Conservation (phyloP, 495 filamentous ascomycete genomes). For the Polyplosphaeria fusca region DNA sequence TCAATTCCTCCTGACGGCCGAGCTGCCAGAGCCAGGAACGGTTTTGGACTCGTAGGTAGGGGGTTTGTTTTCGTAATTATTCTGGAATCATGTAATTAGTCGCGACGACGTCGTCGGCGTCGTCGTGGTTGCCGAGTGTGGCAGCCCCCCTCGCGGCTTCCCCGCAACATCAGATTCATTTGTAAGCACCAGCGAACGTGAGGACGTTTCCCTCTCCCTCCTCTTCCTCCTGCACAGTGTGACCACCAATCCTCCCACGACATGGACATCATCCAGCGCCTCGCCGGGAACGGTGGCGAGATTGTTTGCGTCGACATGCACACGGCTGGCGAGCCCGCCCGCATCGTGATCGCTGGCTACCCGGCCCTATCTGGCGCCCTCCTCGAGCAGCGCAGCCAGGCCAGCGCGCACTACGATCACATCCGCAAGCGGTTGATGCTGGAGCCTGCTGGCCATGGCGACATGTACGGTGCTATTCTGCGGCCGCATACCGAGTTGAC, state of each 20-base stretch:
- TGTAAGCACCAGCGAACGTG: no score
- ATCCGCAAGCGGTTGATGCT: slow-evolving; percentile 19
- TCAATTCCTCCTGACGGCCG: slow-evolving; percentile 3
- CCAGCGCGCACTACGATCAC: slow-evolving; percentile 21
- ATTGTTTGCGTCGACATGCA: slow-evolving; percentile 26
- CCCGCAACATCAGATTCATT: no score
- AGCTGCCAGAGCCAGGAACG: background rate
- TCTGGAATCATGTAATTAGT: no score
- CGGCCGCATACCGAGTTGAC: slow-evolving; percentile 15
- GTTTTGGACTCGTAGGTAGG: slow-evolving; percentile 2
- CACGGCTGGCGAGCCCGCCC: slow-evolving; percentile 27
- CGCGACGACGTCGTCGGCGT: no score
- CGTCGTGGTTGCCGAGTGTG: no score
- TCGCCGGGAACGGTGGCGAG: background rate
- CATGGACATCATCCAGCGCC: background rate
- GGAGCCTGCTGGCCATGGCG: slow-evolving; percentile 26
- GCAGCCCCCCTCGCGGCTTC: no score
- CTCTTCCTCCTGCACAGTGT: no score
- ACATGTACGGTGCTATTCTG: slow-evolving; percentile 33
- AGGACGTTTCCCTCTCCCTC: no score
- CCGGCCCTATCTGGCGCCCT: slow-evolving; percentile 29
- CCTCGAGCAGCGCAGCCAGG: slow-evolving; percentile 20
- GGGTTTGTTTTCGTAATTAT: no score
- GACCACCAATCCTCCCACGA: no score
- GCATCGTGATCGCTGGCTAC: slow-evolving; percentile 25